Conservation (phyloP, 2,329 filamentous ascomycete genomes). For the Aureobasidium sp. region DNA sequence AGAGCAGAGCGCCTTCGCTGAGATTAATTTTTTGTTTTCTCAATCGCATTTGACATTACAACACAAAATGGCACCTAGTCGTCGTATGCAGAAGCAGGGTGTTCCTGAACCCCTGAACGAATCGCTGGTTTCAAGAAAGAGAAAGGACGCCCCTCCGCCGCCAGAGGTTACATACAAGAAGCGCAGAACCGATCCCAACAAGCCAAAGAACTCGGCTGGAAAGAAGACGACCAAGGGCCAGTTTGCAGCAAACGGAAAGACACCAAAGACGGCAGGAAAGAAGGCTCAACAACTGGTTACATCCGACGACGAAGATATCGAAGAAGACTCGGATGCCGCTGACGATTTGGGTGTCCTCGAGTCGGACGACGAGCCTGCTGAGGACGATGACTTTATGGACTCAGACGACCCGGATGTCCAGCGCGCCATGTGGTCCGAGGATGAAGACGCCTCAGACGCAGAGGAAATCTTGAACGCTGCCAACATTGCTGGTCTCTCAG, state of each 20-base stretch:
- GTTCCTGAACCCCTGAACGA: slow-evolving; percentile 76
- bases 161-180: slow-evolving; percentile 54
- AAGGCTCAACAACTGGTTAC: slow-evolving; percentile 14
- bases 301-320: slow-evolving; percentile 14
- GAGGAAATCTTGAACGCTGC: slow-evolving; percentile 90
- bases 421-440: slow-evolving; percentile 84
- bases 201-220: slow-evolving; percentile 30
- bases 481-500: slow-evolving; percentile 87
- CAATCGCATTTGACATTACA: background rate
- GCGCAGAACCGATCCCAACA: slow-evolving; percentile 40
- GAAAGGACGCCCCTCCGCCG: slow-evolving; percentile 56
- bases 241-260: slow-evolving; percentile 18
- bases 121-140: slow-evolving; percentile 66
- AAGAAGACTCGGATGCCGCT: slow-evolving; percentile 29
- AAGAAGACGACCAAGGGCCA: slow-evolving; percentile 22
- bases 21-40: background rate
- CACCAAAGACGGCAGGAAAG: slow-evolving; percentile 27
- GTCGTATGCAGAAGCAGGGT: slow-evolving; percentile 94
- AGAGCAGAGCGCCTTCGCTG: background rate
- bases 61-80: slow-evolving; percentile 70
- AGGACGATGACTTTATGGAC: slow-evolving; percentile 45
- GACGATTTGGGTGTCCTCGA: slow-evolving; percentile 30
- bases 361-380: slow-evolving; percentile 28
- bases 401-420: slow-evolving; percentile 53
- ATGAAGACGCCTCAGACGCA: slow-evolving; percentile 79